A percentile compares a stretch with the other conserved stretches of the same genome.
These are phyloP conservation scores for Nakazawaea holstii DNA, from an alignment of 805 yeast species.

Conservation along the genomic window DNA sequence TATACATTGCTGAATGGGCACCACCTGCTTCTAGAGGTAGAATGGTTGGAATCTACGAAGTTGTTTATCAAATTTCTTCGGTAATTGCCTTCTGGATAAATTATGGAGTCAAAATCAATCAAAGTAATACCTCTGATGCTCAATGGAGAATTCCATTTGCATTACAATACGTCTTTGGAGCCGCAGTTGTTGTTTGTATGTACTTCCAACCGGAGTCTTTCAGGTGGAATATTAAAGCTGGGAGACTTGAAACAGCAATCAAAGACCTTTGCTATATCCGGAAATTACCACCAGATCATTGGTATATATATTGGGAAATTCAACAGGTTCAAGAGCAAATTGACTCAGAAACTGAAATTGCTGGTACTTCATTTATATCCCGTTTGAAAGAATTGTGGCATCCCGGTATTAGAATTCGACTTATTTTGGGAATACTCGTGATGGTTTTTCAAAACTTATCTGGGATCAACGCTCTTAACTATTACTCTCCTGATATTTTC, in stretches of 20 bases:
- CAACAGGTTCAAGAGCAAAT: slow-evolving; percentile 22
- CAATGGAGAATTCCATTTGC: slow-evolving; percentile 48
- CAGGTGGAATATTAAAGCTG: slow-evolving; percentile 34
- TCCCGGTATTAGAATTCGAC: slow-evolving; percentile 29
- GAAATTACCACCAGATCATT: slow-evolving; percentile 29
- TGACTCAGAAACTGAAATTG: slow-evolving; percentile 17
- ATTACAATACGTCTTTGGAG: slow-evolving; percentile 27
- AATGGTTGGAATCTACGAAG: slow-evolving; percentile 40
- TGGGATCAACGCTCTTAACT: slow-evolving; percentile 46
- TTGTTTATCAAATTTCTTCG: slow-evolving; percentile 44
- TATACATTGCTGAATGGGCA: slow-evolving; percentile 38
- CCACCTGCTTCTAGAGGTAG: slow-evolving; percentile 41
- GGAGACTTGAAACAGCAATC: slow-evolving; percentile 28
- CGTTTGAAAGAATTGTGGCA: slow-evolving; percentile 5
- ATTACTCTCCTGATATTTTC: slow-evolving; percentile 47
- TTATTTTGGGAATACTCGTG: slow-evolving; percentile 26
- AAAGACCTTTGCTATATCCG: slow-evolving; percentile 33
- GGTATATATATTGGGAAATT: slow-evolving; percentile 36
- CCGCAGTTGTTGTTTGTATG: slow-evolving; percentile 34
- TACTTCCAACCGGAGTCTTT: slow-evolving; percentile 40
- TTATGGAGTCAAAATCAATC: slow-evolving; percentile 33
- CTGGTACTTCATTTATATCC: slow-evolving; percentile 17
- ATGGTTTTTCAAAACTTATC: slow-evolving; percentile 39
- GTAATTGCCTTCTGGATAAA: slow-evolving; percentile 45
- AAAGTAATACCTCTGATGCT: slow-evolving; percentile 22